Evolutionary conservation across 2,329 filamentous ascomycete genomes (phyloP).

Genomic region (Fusarium devonianum): DNA sequence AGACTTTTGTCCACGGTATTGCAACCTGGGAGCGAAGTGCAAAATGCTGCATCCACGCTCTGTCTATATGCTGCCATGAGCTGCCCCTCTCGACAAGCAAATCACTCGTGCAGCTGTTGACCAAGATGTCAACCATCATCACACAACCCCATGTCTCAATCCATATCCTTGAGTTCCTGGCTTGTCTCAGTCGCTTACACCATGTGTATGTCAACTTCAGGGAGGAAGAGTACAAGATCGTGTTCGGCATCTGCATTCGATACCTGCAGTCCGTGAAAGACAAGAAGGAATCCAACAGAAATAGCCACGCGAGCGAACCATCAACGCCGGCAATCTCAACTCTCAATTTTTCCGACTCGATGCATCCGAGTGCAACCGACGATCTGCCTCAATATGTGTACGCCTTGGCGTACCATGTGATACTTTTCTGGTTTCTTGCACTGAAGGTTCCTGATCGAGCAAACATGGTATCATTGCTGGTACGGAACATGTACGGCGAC

Average conservation of each 20-base stretch:
- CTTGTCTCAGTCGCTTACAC: constrained; percentile 82
- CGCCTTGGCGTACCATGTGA: constrained; percentile 91
- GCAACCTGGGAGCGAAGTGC: constrained; percentile 85
- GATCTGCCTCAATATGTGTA: constrained; percentile 94
- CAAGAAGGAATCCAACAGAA: constrained; percentile 58
- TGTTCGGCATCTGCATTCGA: constrained; percentile 94
- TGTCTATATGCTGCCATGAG: constrained; percentile 95
- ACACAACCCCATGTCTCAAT: constrained; percentile 91
- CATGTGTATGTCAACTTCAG: constrained; percentile 87
- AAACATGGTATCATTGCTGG: constrained; percentile 88
- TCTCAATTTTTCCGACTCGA: constrained; percentile 27
- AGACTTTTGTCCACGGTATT: constrained; percentile 85
- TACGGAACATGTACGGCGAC: constrained; percentile 83
- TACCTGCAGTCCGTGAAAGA: constrained; percentile 91
- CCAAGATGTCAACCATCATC: constrained; percentile 95
- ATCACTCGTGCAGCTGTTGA: constrained; percentile 82
- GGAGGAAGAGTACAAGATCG: constrained; percentile 89
- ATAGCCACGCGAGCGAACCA: constrained; percentile 55
- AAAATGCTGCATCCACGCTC: constrained; percentile 91
- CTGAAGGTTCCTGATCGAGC: constrained; percentile 84
- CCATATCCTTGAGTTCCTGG: constrained; percentile 96
- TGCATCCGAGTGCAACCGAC: constrained; percentile 56
- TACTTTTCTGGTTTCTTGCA: constrained; percentile 96
- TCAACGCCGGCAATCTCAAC: constrained; percentile 40
- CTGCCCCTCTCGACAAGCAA: constrained; percentile 87